A percentile compares a stretch with the other conserved stretches of the same genome.
These are phyloP conservation scores for Lantana camara DNA, from an alignment of 257 asterid genomes.

Conservation along the genomic window DNA sequence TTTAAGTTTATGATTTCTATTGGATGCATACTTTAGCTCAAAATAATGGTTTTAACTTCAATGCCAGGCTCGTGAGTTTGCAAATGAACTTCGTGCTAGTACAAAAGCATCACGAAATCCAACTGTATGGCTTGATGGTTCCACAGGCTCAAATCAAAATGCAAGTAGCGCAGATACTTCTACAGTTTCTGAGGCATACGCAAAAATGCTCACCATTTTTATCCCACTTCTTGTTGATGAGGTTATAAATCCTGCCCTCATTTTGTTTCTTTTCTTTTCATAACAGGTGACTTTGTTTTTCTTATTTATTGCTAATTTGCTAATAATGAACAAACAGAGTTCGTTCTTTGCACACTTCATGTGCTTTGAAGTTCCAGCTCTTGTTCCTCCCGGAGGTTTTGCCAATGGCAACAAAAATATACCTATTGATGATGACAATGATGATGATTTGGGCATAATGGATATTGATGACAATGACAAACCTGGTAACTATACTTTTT, in stretches of 20 bases:
- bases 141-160: constrained; percentile 81
- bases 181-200: constrained; percentile 93
- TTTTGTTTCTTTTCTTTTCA: constrained; percentile 21
- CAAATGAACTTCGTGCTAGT: constrained; percentile 98
- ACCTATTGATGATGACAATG: constrained; percentile 54
- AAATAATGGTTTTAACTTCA: constrained; percentile 24
- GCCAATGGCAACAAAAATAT: constrained; percentile 61
- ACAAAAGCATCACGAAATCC: constrained; percentile 96
- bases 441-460: constrained; percentile 94
- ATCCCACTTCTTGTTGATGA: constrained; percentile 98
- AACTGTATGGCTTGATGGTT: constrained; percentile 98
- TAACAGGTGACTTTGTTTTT: constrained; percentile 18
- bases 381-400: constrained; percentile 85
- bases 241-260: constrained; percentile 48
- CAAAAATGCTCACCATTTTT: constrained; percentile 93
- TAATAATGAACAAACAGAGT: constrained; percentile 58
- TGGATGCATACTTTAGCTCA: constrained; percentile 19
- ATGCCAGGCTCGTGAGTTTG: constrained; percentile 95
- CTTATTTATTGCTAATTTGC: not conserved
- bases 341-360: constrained; percentile 98
- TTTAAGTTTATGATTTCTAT: constrained; percentile 16
- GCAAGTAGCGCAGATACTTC: constrained; percentile 87
- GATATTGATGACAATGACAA: constrained; percentile 86
- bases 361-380: constrained; percentile 99
- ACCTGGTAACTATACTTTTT: constrained; percentile 47